phyloP scores from a whole-genome alignment of 2,329 filamentous ascomycete genomes.

The Alternaria ventricosa region DNA sequence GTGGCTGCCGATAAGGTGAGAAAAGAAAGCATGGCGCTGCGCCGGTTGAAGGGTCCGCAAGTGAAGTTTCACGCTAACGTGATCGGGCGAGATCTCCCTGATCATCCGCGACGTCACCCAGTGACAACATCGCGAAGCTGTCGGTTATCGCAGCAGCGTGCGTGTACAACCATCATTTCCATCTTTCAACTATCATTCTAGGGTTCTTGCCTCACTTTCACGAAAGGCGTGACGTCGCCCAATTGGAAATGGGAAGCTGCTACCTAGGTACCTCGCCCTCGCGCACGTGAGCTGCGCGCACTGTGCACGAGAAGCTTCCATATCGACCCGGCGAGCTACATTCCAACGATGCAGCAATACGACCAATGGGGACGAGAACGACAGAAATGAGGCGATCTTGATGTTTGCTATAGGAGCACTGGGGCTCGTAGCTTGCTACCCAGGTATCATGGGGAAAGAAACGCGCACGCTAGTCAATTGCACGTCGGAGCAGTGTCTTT shows the following conservation, averaged over 20 bases:
- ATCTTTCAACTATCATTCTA: neutral
- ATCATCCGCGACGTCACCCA: slow-evolving; percentile 3
- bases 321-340: neutral
- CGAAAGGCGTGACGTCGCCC: neutral
- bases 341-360: neutral
- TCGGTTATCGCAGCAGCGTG: neutral
- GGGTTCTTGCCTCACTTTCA: neutral
- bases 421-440: neutral
- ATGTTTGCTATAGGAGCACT: neutral
- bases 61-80: slow-evolving; percentile 27
- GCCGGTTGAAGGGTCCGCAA: neutral
- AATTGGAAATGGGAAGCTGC: neutral
- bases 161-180: neutral
- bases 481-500: neutral
- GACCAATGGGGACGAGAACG: neutral
- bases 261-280: neutral
- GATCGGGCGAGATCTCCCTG: neutral
- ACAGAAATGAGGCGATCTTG: neutral
- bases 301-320: neutral
- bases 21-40: slow-evolving; percentile 12
- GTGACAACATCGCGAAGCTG: neutral
- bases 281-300: neutral
- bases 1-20: slow-evolving; percentile 16
- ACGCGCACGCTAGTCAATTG: neutral
- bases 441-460: neutral